Base-by-base conservation (phyloP, 352 stramenopile species). In the Globisporangium spinosum region DNA sequence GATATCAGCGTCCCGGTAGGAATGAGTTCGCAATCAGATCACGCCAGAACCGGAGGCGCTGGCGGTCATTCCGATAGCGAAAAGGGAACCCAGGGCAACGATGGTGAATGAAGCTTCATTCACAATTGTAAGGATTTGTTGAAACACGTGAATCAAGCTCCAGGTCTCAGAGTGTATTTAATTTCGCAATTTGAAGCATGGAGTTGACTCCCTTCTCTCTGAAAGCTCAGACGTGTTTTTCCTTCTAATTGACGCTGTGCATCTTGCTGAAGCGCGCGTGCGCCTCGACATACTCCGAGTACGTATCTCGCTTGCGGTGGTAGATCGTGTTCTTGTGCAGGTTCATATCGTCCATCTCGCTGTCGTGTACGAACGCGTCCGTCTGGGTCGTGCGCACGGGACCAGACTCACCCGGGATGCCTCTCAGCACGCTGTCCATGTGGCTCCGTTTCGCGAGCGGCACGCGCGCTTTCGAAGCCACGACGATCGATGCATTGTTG, bases 221-320 rank as follows among this genome's bases (percentile, higher is more conserved):
- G 35, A 9, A 49, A 49, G 40, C 40, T n/a, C 40, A 38, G 32
- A 38, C 10, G 25, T n/a, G 15, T 56, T 12, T 54, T 25, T 7
- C 23, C 22, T 22, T 15, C 68, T 77, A 95, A 23, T 82, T 94
- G 22, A 95, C 88, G 60, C 86, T 94, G 72, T 95, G 88, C 86
- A 95, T 94, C 71, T 95, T 95, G 69, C 86, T 94, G 75, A 95
- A 95, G 20, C 88, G 83, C 32, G 86, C 88, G 54, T 86, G 81
- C n/a, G 88, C 88, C 68, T 95, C 88, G 59, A 95, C 86, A 63
- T 95, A 95, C 60, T 94, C 88, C 8, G 88, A 95, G 78, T 95
- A 93, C 45, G 84, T 75, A 64, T 95, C 88, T 51, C 87, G 86
- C 70, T 95, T 95, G 58, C 88, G 86, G 67, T 90, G 83, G 65